phyloP scores from a whole-genome alignment of 495 filamentous ascomycete genomes.

The Talaromyces stipitatus region DNA sequence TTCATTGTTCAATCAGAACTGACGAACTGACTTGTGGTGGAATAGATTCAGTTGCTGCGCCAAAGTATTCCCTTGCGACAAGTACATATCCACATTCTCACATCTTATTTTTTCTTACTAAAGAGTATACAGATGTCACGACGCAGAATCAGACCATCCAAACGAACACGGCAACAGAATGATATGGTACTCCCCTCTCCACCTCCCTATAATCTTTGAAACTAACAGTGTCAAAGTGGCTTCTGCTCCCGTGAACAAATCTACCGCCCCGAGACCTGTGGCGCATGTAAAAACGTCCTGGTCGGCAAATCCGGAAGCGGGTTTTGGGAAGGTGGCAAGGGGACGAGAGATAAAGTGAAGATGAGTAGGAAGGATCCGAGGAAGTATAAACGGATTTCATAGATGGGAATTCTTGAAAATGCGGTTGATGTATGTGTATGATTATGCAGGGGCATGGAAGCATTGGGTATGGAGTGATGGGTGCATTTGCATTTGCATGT shows the following conservation, averaged over 20 bases:
- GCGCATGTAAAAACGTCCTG: constrained; percentile 64
- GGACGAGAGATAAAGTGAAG: constrained; percentile 58
- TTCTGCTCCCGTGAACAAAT: constrained; percentile 79
- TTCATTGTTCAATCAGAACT: background rate
- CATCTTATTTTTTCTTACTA: background rate
- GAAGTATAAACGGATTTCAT: constrained; percentile 5
- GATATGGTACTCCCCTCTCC: constrained; percentile 55
- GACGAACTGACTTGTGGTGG: background rate
- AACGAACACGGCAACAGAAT: constrained; percentile 84
- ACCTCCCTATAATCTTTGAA: background rate
- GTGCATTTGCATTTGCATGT: background rate
- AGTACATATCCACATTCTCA: constrained; percentile 23
- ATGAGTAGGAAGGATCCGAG: constrained; percentile 60
- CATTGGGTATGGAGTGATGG: background rate
- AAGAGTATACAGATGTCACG: constrained; percentile 54
- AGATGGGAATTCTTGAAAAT: background rate
- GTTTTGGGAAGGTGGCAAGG: constrained; percentile 91
- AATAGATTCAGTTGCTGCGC: constrained; percentile 52
- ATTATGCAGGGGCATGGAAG: background rate
- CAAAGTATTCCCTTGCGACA: constrained; percentile 73
- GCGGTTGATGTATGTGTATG: background rate
- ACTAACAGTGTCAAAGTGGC: constrained; percentile 30
- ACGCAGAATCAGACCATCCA: constrained; percentile 59
- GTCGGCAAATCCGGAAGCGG: constrained; percentile 64
- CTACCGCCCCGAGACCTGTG: constrained; percentile 72